Evolutionary conservation across 257 asterid species (phyloP).

Genomic region (Marsdenia floribunda): DNA sequence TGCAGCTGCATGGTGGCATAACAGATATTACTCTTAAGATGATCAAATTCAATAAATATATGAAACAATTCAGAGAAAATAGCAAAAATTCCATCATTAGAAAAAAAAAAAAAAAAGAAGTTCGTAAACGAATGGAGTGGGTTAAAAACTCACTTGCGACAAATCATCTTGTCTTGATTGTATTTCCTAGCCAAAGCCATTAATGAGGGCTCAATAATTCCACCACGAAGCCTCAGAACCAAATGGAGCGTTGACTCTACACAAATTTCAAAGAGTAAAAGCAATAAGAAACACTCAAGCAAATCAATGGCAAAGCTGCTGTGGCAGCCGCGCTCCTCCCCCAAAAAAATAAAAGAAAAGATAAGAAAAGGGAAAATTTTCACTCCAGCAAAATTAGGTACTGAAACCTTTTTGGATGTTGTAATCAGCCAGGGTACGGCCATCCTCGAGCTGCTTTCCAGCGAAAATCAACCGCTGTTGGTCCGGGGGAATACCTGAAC

Average conservation of each 20-base stretch:
- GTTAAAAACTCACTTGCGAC: conserved; percentile 52
- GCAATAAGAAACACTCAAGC: neutral
- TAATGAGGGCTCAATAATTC: conserved; percentile 62
- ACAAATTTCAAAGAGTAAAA: neutral
- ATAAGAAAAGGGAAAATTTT: neutral
- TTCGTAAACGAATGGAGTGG: neutral
- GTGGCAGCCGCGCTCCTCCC: neutral
- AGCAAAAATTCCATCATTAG: too few relatives aligned
- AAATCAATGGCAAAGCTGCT: too few relatives aligned
- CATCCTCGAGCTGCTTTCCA: conserved; percentile 41
- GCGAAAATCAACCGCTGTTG: conserved; percentile 63
- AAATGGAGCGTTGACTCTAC: conserved; percentile 59
- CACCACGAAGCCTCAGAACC: conserved; percentile 76
- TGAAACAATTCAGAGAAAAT: neutral
- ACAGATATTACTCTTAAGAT: neutral
- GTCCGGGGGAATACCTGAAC: conserved; percentile 62
- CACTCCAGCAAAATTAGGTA: neutral
- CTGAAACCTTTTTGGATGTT: conserved; percentile 34
- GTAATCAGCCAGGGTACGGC: conserved; percentile 38
- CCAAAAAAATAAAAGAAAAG: neutral
- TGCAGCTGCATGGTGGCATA: too few relatives aligned
- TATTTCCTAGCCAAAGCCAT: conserved; percentile 29
- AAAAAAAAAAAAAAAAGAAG: neutral
- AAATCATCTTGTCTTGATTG: conserved; percentile 59
- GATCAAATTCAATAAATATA: neutral